Base-by-base conservation (phyloP, 306 rosid species). In the Begonia fuchsioides region DNA sequence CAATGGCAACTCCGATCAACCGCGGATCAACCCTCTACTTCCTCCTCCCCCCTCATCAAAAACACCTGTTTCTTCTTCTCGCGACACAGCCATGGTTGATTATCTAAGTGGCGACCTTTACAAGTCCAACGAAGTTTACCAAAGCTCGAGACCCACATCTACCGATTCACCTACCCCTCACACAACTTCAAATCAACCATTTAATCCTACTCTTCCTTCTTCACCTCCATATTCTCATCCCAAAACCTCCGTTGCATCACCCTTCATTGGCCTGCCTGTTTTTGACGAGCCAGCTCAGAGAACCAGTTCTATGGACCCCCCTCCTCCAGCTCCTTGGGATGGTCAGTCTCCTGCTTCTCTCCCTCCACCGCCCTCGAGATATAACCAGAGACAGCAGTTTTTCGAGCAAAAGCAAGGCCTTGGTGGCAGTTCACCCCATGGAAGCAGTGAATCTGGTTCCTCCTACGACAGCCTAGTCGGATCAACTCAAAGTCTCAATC, bases 71-170 rank as follows among this genome's bases (percentile, higher is more conserved):
- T 9, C 63, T 19, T 9, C 63, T 59, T 54, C 77, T 26, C 35
- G 35, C 38, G 81, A 76, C 52, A 49, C 83, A 17, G 66, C 82
- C 52, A 26, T 60, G 73, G 62, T 92, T 43, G 98, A 92, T 71
- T 92, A 79, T 69, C 93, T 92, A 52, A 92, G 98, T 47, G 98
- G 98, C 2, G 96, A 85, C 57, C 44, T 68, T 54, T 85, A 85
- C 68, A 92, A 82, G 73, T 61, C 83, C 41, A 80, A 57, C 57
- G 81, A 54, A 59, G 53, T 68, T 39, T 0, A 17, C 12, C 65
- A 56, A 59, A 69, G 72, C 52, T 45, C 86, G 5, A 58, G 73
- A 52, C 70, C 72, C 86, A 15, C 52, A 13, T 61, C 65, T 53
- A 56, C 68, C 67, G 35, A 26, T 26, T 0, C 35, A 26, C 35